Evolutionary conservation across 306 rosid species (phyloP).

Genomic region (Dryas alaskensis): DNA sequence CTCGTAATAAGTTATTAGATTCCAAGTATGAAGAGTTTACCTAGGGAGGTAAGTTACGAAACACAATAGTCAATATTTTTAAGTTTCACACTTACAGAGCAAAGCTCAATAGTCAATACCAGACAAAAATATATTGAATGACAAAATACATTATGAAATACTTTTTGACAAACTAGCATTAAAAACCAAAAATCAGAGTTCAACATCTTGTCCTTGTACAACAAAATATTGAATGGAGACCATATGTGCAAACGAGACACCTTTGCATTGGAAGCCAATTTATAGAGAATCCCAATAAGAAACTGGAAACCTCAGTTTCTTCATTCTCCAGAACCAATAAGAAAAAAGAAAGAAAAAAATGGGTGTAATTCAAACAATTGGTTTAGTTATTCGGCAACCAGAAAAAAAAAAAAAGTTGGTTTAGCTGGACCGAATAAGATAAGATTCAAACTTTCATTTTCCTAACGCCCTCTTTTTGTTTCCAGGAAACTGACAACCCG

Average conservation of each 20-base stretch:
- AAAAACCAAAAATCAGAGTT: neutral
- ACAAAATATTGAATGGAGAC: neutral
- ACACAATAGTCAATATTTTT: neutral
- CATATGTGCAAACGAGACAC: neutral
- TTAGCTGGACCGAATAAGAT: slow-evolving; percentile 7
- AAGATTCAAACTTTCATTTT: neutral
- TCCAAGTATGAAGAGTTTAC: neutral
- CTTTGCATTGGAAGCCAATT: neutral
- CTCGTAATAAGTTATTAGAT: neutral
- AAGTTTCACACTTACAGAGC: neutral
- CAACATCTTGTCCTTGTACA: neutral
- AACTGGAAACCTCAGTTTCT: neutral
- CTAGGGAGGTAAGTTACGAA: neutral
- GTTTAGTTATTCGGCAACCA: neutral
- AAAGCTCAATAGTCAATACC: neutral
- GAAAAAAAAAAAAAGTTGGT: neutral
- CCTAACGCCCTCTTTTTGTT: neutral
- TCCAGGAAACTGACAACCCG: neutral
- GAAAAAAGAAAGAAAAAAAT: neutral
- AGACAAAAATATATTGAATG: neutral
- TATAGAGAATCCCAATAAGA: neutral
- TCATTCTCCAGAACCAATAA: neutral
- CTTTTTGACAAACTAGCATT: neutral
- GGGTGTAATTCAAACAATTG: neutral
- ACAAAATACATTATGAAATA: neutral